These are phyloP conservation scores for Phymatotrichopsis omnivora DNA, from an alignment of 2,329 filamentous ascomycete genomes.

Conservation along the genomic window DNA sequence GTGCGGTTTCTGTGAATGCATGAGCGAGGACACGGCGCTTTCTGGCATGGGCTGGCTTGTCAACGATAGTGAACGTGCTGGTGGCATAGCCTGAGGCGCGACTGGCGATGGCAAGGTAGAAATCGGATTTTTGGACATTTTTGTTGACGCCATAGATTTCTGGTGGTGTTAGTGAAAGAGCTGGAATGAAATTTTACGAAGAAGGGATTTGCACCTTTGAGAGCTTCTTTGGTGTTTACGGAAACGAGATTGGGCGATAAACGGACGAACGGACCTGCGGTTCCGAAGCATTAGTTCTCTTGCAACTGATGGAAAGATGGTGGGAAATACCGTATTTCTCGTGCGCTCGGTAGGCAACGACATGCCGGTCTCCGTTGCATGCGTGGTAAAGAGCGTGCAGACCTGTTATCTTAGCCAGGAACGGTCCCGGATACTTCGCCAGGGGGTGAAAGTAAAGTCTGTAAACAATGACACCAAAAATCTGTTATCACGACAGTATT, in stretches of 20 bases:
- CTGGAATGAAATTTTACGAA: too few species aligned
- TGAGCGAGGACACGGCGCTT: conserved; percentile 63
- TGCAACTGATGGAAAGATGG: too few species aligned
- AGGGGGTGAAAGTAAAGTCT: conserved; percentile 53
- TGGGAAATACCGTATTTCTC: conserved; percentile 63
- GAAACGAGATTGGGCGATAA: conserved; percentile 43
- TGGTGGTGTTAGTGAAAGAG: too few species aligned
- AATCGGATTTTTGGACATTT: conserved; percentile 58
- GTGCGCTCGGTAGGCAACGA: conserved; percentile 62
- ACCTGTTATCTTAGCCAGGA: too few species aligned
- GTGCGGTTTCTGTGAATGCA: conserved; percentile 56
- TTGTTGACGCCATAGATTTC: too few species aligned
- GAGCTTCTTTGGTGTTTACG: conserved; percentile 60
- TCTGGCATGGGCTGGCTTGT: conserved; percentile 57
- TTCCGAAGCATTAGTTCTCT: too few species aligned
- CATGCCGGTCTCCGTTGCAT: conserved; percentile 62
- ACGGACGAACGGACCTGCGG: conserved; percentile 39
- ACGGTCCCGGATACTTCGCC: conserved; percentile 53
- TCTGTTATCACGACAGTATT: too few species aligned
- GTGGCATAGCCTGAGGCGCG: too few species aligned
- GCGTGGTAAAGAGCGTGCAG: conserved; percentile 62
- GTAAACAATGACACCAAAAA: conserved; percentile 37
- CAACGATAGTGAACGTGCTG: too few species aligned
- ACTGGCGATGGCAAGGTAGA: conserved; percentile 64
- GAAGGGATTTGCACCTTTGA: too few species aligned